phyloP scores from a whole-genome alignment of 2,329 filamentous ascomycete species.

The Clarireedia paspali region DNA sequence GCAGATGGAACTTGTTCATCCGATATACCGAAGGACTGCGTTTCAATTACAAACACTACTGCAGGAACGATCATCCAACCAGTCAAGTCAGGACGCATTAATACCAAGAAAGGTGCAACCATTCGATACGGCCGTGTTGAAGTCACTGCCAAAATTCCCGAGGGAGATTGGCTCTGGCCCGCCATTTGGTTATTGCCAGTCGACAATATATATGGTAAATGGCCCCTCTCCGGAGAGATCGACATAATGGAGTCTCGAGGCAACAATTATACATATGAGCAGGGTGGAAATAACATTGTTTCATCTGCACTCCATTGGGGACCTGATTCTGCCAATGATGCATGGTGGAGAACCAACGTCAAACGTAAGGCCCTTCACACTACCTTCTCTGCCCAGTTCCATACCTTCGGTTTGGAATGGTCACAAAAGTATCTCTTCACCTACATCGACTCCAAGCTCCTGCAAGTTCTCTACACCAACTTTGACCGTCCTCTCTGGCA shows the following conservation, averaged over 20 bases:
- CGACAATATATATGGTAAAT: conserved; percentile 62
- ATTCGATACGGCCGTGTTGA: conserved; percentile 80
- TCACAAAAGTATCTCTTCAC: conserved; percentile 83
- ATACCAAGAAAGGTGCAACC: conserved; percentile 59
- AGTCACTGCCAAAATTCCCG: conserved; percentile 67
- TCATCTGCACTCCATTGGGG: conserved; percentile 80
- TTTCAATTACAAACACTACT: conserved; percentile 66
- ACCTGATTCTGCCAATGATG: conserved; percentile 62
- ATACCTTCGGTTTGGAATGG: conserved; percentile 81
- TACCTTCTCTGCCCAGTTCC: conserved; percentile 60
- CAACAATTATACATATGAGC: conserved; percentile 69
- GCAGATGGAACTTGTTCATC: conserved; percentile 62
- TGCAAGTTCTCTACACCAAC: conserved; percentile 74
- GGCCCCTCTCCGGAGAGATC: conserved; percentile 77
- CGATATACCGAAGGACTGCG: conserved; percentile 49
- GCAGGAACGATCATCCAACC: conserved; percentile 73
- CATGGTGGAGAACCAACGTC: conserved; percentile 76
- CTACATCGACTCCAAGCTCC: conserved; percentile 71
- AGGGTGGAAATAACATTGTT: conserved; percentile 75
- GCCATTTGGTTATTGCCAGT: conserved; percentile 87
- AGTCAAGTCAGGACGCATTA: conserved; percentile 69
- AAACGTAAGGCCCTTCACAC: conserved; percentile 69
- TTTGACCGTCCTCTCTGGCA: conserved; percentile 62
- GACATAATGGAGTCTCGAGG: conserved; percentile 76
- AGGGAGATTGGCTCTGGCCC: conserved; percentile 83